Base-by-base conservation (phyloP, 2,329 filamentous ascomycete genomes). In the Alternaria dauci region DNA sequence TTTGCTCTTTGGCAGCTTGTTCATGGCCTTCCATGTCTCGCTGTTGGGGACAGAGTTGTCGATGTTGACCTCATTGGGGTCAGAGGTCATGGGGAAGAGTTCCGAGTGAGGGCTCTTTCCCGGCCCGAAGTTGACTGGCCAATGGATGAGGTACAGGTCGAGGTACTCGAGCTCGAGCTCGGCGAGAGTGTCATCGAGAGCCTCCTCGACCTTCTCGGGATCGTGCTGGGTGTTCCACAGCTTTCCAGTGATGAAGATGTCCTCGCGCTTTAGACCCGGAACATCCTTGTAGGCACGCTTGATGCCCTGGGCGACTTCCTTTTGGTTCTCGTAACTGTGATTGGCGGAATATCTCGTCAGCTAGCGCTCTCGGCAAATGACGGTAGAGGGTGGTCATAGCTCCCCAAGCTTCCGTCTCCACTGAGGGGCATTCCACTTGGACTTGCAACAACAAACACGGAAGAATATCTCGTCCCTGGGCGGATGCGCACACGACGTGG, bases 171-270 rank as follows among this genome's bases (percentile, higher is more conserved):
- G 78, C 65, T 90, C 89, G 88, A 91, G 94, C 84, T 94, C 70
- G 87, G 86, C 75, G 92, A 83, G 72, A 86, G 90, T 84, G 62
- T 87, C 85, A 59, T 95, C 82, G 80, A 95, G 92, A 74, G 88
- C 89, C 78, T 87, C 87, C 78, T 83, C 85, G 74, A 94, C 93
- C 69, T 85, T 85, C 48, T 69, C 69, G 69, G 84, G 85, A 73
- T 93, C 89, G 83, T 96, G 92, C 86, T 93, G 95, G 67, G 89
- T 89, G 83, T 94, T 93, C 92, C 93, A 96, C 59, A 96, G 89
- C 85, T 96, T 96, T 78, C 90, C 93, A 63, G 93, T 94, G 58
- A 74, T 72, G 62, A 75, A 75, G 48, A 74, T 68, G 50, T 74
- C 72, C 58, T 75, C 71, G 44, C 70, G 71, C 65, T 72, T 73